Base-by-base conservation (phyloP, 495 filamentous ascomycete genomes). In the Aspergillus cavernicola region DNA sequence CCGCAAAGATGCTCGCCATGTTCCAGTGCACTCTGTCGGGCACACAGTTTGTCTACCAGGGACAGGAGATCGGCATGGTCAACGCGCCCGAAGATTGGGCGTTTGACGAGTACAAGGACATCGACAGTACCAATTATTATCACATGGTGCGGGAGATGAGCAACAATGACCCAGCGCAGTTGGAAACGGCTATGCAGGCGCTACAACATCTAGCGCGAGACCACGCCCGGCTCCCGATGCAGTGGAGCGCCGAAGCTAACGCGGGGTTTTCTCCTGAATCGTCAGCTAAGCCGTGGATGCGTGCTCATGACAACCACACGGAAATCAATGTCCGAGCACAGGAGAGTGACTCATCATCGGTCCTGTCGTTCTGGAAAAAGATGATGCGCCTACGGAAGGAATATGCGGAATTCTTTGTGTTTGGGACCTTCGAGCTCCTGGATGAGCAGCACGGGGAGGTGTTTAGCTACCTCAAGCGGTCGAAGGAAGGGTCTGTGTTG, bases 21-120 rank as follows among this genome's bases (percentile, higher is more conserved):
- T 70, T 82, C 60, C 65, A 84, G 59, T 69, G 71, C 6, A 61
- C 83, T 15, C 61, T 85, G 56, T 79, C 77, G 2, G 87, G 87
- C 4, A 89, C 86, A 0, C 72, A 85, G 1, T 91, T 86, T 62
- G 58, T 90, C 6, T 89, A 87, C 55, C 85, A 91, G 57, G 87
- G 88, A 6, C 84, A 91, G 59, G 87, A 92, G 56, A 66, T 90
- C 13, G 88, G 85, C 4, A 89, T 89, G 82, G 73, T 77, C 26
- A 90, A 90, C 61, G 77, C 85, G 23, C 85, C 88, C 0, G 53
- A 58, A 3, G 55, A 70, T 10, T 89, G 85, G 86, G 66, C 62
- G 0, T 81, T 88, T 13, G 77, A 81, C 11, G 79, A 87, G 48
- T 89, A 86, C 67, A 81, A 84, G 56, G 87, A 90, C 58, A 75